Percentiles rank a stretch among this genome's conserved stretches.
These are phyloP conservation scores for Astrothelium subdiscretum DNA, from an alignment of 495 filamentous ascomycete genomes.

Conservation along the genomic window DNA sequence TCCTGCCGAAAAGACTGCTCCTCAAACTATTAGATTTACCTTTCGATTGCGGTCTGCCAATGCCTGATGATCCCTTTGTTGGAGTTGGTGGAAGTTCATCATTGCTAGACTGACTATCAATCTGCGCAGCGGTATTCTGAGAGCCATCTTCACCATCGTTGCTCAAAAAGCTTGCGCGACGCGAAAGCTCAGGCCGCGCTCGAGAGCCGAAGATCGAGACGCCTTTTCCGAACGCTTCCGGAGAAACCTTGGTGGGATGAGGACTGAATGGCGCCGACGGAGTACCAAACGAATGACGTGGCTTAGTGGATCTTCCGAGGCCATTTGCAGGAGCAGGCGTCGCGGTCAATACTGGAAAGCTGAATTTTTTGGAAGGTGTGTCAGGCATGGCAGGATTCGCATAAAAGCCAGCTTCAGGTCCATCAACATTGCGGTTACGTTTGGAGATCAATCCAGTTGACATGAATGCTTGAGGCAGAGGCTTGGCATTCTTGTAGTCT, in stretches of 20 bases:
- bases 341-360: conserved; percentile 43
- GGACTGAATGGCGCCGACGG: conserved; percentile 54
- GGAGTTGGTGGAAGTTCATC: conserved; percentile 87
- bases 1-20: conserved; percentile 31
- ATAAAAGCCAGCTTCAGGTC: conserved; percentile 31
- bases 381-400: conserved; percentile 62
- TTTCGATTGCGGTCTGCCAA: conserved; percentile 32
- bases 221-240: conserved; percentile 53
- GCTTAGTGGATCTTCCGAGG: conserved; percentile 38
- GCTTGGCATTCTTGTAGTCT: conserved; percentile 71
- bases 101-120: conserved; percentile 47
- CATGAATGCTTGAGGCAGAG: conserved; percentile 76
- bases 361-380: conserved; percentile 84
- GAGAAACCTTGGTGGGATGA: conserved; percentile 31
- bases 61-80: conserved; percentile 56
- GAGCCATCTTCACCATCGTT: conserved; percentile 60
- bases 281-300: conserved; percentile 52
- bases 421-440: conserved; percentile 48
- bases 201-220: conserved; percentile 56
- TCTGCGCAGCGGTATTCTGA: conserved; percentile 45
- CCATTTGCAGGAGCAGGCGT: conserved; percentile 35
- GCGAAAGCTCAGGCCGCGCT: conserved; percentile 36
- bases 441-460: conserved; percentile 94
- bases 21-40: conserved; percentile 32
- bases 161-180: conserved; percentile 66